Base-by-base conservation (phyloP, 176 grass and related monocot species). In the Lolium perenne region DNA sequence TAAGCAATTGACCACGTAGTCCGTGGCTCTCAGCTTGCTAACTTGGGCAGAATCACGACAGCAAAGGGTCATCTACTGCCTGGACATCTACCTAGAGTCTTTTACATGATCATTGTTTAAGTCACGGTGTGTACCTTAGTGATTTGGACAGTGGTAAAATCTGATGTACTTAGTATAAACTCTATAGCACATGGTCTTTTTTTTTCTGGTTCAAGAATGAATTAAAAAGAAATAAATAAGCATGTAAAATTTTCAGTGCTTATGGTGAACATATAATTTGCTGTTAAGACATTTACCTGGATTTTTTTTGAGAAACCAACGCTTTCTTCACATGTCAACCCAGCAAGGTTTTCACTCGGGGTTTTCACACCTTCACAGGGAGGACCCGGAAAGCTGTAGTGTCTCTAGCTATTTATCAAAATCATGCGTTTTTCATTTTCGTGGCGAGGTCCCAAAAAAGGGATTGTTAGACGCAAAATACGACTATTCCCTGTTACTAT, bases 1-100 rank as follows among this genome's bases (percentile, higher is more conserved):
- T 46, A 71, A 71, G 40, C 10, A 71, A 71, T 46, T 71, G 38
- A 71, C 40, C 38, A 71, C 5, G 43, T 72, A 47, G 70, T 73
- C 70, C 10, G 1, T 71, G 40, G 70, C 5, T 10, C n/a, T 23
- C 70, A 12, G 21, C n/a, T 20, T 48, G 70, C 43, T 73, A 43
- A 73, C 43, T 14, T 23, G 11, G 70, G 41, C 20, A 21, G 20
- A 47, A 72, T 47, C 69, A 47, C 17, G 41, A n/a, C 70, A 23
- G 32, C 32, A 35, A 35, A 23, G 20, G 41, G 70, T 41, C 43
- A 73, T 23, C 70, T 73, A 73, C 70, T 0, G 12, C 70, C 43
- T 73, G n/a, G 70, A 45, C 12, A 2, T n/a, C 22, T 50, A 74
- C 71, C 71, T 50, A 50, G 45, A 74, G 2, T 23, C 8, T 49